Base-by-base conservation (phyloP, 768 basidiomycete species). In the Hericium rajendrae region DNA sequence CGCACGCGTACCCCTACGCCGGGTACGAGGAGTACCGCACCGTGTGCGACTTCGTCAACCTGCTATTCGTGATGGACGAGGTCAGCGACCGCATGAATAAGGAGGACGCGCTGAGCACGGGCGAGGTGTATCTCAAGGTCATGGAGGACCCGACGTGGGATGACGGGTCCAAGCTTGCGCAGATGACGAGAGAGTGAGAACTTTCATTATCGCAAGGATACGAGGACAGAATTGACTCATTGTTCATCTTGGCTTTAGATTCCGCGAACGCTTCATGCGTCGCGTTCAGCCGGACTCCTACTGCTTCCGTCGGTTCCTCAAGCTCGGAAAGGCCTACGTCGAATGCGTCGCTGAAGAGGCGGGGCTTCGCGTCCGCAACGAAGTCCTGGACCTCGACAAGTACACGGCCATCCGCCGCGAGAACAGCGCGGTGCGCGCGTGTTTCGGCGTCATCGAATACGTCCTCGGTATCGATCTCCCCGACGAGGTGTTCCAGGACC, bases 1-100 rank as follows among this genome's bases (percentile, higher is more conserved):
- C 84, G 12, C 80, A 78, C 66, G 78, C 73, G 16, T 86, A 81
- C 66, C 75, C 78, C 13, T 84, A 80, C 66, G 78, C 80, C 49
- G 78, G 74, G 38, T 74, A 75, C 57, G 81, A 83, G 56, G 72
- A 78, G 64, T 78, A 84, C 58, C 74, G 83, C 55, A 84, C 78
- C 1, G 76, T 74, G 40, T 84, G 83, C 64, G 84, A 86, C 68
- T 82, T 83, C 58, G 77, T 84, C 57, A 84, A 85, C 63, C 69
- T 82, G 12, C 75, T 86, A 24, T 86, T 83, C 70, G 79, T 82
- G 57, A 74, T 85, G 50, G 85, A 86, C 67, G 84, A 86, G 68
- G 75, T 84, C 55, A 84, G 81, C 67, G 83, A 85, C 61, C 83
- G 84, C 56, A 84, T 84, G 66, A 76, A 72, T 64, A 78, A 78